Conservation (phyloP, 805 yeast genomes). For the Candida stauntonica region DNA sequence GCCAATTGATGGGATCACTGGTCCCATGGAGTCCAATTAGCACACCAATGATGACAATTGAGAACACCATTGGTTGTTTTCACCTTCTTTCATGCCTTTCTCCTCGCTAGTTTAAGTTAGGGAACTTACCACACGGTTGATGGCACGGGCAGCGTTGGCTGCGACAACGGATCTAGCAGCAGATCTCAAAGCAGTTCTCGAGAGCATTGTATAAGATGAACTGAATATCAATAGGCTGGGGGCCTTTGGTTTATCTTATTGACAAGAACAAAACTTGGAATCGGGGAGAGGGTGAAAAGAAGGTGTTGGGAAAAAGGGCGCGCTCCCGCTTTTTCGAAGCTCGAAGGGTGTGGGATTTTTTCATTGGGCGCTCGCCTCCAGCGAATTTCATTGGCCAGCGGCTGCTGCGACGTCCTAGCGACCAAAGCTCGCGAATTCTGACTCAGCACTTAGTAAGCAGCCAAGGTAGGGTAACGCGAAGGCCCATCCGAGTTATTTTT, state of each 20-base stretch:
- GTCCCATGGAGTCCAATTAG: too few species aligned
- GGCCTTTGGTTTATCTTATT: slow-evolving; percentile 4
- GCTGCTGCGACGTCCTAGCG: background rate
- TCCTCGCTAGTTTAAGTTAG: too few species aligned
- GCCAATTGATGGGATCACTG: too few species aligned
- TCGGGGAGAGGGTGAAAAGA: slow-evolving; percentile 7
- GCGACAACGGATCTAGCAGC: slow-evolving; percentile 76
- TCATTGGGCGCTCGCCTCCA: slow-evolving; percentile 20
- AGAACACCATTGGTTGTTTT: background rate
- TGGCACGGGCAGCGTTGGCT: slow-evolving; percentile 41
- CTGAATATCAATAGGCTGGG: slow-evolving; percentile 11
- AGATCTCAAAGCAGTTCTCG: slow-evolving; percentile 83
- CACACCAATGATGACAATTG: too few species aligned
- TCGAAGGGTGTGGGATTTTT: slow-evolving; percentile 18
- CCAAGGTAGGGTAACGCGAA: too few species aligned
- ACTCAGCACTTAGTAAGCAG: slow-evolving; percentile 3
- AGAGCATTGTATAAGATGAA: slow-evolving; percentile 50
- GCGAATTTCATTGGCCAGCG: slow-evolving; percentile 16
- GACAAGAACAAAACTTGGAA: background rate
- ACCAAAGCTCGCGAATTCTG: background rate
- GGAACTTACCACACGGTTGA: slow-evolving; percentile 38
- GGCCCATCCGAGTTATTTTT: background rate
- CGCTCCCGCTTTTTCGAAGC: slow-evolving; percentile 13
- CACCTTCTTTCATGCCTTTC: background rate
- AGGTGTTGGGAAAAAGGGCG: slow-evolving; percentile 21